phyloP scores from a whole-genome alignment of 176 grass and related monocot genomes.

The Elymus sibiricus region DNA sequence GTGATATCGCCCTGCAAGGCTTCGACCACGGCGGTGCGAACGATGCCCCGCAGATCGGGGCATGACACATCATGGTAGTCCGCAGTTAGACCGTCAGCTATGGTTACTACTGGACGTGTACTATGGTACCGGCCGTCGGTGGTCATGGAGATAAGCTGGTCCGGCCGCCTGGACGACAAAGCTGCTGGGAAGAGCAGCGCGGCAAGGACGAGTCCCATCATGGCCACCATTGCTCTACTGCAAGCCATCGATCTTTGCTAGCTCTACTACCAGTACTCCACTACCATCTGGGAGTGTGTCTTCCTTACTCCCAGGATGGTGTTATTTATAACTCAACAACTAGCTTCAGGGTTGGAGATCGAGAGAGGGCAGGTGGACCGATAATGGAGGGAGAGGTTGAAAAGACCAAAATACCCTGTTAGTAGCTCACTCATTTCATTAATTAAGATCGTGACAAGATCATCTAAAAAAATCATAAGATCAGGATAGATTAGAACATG shows the following conservation, averaged over 20 bases:
- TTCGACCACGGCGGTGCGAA: not conserved
- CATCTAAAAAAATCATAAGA: not conserved
- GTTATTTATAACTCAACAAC: not conserved
- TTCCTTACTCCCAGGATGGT: not conserved
- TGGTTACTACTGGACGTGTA: not conserved
- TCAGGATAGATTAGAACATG: not conserved
- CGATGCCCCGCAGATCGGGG: slow-evolving; percentile 25
- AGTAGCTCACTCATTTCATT: not conserved
- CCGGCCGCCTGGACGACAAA: not conserved
- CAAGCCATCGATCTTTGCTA: not conserved
- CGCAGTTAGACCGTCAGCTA: slow-evolving; percentile 1
- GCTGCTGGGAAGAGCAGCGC: not conserved
- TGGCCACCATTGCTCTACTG: not conserved
- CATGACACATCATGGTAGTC: slow-evolving; percentile 37
- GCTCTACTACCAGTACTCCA: not conserved
- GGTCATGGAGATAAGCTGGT: not conserved
- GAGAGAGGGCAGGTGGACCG: not conserved
- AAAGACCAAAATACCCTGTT: not conserved
- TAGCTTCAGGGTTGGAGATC: not conserved
- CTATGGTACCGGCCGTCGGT: not conserved
- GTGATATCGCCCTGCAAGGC: slow-evolving; percentile 20
- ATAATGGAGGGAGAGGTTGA: not conserved
- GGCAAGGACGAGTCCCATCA: not conserved
- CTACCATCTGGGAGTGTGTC: not conserved
- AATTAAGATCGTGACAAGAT: not conserved